Percentiles rank a stretch among this genome's conserved stretches.
Evolutionary conservation across 441 rosid species (phyloP).

Genomic region (Kokia cookei): DNA sequence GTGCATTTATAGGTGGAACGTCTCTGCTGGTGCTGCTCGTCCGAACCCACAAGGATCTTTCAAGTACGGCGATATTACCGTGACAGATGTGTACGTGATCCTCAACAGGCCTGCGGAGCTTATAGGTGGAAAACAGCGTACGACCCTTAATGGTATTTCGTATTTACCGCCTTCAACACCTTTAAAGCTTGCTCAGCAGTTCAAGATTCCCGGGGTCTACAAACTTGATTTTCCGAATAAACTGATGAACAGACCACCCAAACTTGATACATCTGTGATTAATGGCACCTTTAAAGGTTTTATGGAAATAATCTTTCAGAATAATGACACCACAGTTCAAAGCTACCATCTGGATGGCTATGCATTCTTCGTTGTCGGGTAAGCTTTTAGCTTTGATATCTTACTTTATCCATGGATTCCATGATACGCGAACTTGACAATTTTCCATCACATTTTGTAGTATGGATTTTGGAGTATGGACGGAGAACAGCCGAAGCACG

Average conservation of each 20-base stretch:
- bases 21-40: conserved; percentile 86
- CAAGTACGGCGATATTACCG: conserved; percentile 71
- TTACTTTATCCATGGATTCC: background rate
- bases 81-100: conserved; percentile 71
- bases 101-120: conserved; percentile 66
- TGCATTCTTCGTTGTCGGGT: conserved; percentile 91
- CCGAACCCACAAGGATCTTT: conserved; percentile 95
- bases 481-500: conserved; percentile 73
- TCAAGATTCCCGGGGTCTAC: conserved; percentile 69
- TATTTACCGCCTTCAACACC: conserved; percentile 79
- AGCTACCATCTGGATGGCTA: conserved; percentile 91
- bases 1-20: conserved; percentile 56
- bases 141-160: conserved; percentile 75
- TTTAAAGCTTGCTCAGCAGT: conserved; percentile 70
- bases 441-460: conserved; percentile 25
- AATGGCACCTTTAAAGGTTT: conserved; percentile 81
- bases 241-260: conserved; percentile 65
- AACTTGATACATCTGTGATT: conserved; percentile 66
- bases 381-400: conserved; percentile 25
- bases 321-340: conserved; percentile 62
- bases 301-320: conserved; percentile 83
- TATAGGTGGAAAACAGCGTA: conserved; percentile 51
- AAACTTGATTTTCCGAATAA: conserved; percentile 77
- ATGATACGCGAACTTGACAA: background rate
- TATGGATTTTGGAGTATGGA: conserved; percentile 88